A percentile compares a stretch with the other conserved stretches of the same genome.
Conservation (phyloP, 495 filamentous ascomycete genomes). For the Oidiodendron maius region DNA sequence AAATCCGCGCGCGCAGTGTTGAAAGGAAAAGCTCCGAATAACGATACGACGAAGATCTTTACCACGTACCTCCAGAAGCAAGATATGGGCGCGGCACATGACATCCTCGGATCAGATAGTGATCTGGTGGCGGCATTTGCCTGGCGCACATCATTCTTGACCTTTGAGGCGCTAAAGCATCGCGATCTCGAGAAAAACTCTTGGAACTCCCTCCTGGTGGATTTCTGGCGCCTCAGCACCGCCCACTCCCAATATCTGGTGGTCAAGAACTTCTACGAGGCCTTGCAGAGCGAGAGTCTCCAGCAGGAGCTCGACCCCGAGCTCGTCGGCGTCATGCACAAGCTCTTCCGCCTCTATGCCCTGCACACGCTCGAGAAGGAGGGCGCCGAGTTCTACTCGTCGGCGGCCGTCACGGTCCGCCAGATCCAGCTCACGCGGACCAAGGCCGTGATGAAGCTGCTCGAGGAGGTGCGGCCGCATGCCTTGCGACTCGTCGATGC, state of each 20-base stretch:
- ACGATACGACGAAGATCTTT: conserved; percentile 39
- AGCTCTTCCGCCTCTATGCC: conserved; percentile 61
- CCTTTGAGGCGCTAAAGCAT: conserved; percentile 66
- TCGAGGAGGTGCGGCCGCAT: conserved; percentile 62
- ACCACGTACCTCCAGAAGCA: conserved; percentile 50
- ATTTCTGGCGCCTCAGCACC: conserved; percentile 66
- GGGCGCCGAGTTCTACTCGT: conserved; percentile 61
- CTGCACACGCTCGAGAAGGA: conserved; percentile 61
- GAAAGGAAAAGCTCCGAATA: conserved; percentile 33
- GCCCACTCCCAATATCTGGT: conserved; percentile 65
- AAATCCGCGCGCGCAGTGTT: conserved; percentile 53
- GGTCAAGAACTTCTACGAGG: conserved; percentile 66
- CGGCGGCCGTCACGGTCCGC: conserved; percentile 53
- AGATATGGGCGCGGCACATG: conserved; percentile 62
- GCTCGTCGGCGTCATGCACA: conserved; percentile 47
- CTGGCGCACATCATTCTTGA: conserved; percentile 64
- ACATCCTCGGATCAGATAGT: conserved; percentile 53
- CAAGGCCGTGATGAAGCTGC: conserved; percentile 55
- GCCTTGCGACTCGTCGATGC: conserved; percentile 60
- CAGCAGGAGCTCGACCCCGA: conserved; percentile 41
- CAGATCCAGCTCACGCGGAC: conserved; percentile 56
- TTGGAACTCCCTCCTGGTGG: conserved; percentile 66
- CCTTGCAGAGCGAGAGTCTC: conserved; percentile 43
- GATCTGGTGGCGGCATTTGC: conserved; percentile 64
- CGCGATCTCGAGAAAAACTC: conserved; percentile 61